Evolutionary conservation across 2,329 filamentous ascomycete species (phyloP), one percentile per base, ranked within the genome.

Genomic region (Pseudonectria foliicola): DNA sequence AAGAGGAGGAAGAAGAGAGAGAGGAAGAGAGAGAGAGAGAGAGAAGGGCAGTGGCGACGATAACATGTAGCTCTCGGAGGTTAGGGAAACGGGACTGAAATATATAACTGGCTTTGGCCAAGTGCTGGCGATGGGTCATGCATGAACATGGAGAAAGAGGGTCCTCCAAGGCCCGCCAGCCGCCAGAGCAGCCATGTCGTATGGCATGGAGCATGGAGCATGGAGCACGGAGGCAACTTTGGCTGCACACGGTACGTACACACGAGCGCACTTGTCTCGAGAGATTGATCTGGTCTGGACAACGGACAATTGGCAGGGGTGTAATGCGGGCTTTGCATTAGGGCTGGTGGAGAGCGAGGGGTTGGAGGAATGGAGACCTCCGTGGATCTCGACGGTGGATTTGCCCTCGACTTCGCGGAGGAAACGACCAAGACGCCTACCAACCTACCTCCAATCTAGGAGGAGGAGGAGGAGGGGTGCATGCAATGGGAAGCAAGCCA

Each of bases 51-150:
- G 44, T 48, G 42, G 41, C 48, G 40, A 54, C 48, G 50, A 48
- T 47, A 48, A 38, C 31, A 37, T 42, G 38, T 31, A 15, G 14
- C 21, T 33, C 32, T 30, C 21, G 40, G 40, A 42, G 51, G 53
- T 48, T 47, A 53, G 57, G 57, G 58, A 59, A 60, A 60, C 53
- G 52, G 60, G 56, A 56, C 57, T 59, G 59, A 57, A 62, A 68
- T 70, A 70, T 70, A 69, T 68, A 69, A 59, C 49, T 54, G 54
- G 29, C 48, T 45, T 45, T 46, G 43, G 40, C 41, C 43, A 45
- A 25, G 38, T 46, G 39, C 42, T 37, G 42, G 43, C 49, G 45
- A 49, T 40, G 45, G 52, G 45, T 53, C 53, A 56, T 60, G 58
- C 57, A 61, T 59, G 56, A 52, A 50, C 54, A 60, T 59, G 56